phyloP scores from a whole-genome alignment of 2,329 filamentous ascomycete species.

The Salinomyces thailandicus region DNA sequence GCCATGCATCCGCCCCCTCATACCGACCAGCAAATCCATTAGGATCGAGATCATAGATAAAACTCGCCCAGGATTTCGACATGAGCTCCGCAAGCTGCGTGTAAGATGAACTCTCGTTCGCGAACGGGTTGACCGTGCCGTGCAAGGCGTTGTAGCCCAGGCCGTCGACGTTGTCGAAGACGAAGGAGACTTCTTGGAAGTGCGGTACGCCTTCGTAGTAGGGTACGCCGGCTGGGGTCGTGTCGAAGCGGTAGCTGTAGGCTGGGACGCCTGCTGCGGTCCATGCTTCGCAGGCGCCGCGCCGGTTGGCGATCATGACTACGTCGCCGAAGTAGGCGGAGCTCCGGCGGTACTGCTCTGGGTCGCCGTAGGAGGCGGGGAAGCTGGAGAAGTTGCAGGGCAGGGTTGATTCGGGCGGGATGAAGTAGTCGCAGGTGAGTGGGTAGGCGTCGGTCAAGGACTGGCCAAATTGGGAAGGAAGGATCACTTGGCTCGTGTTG shows the following conservation, averaged over 20 bases:
- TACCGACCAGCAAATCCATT: constrained; percentile 21
- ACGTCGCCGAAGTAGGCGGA: constrained; percentile 35
- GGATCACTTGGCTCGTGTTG: neutral
- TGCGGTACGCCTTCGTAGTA: constrained; percentile 40
- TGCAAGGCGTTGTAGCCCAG: constrained; percentile 29
- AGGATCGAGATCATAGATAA: constrained; percentile 34
- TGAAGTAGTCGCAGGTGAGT: constrained; percentile 33
- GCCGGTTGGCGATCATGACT: constrained; percentile 45
- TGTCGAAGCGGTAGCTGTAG: constrained; percentile 56
- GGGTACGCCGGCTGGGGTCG: constrained; percentile 37
- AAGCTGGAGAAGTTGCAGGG: constrained; percentile 28
- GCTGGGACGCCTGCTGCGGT: constrained; percentile 38
- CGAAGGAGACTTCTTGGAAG: constrained; percentile 39
- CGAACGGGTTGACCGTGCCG: constrained; percentile 25
- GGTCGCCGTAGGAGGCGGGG: constrained; percentile 21
- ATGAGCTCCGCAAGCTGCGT: constrained; percentile 33
- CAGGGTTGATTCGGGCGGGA: constrained; percentile 18
- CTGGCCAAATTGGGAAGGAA: constrained; percentile 27
- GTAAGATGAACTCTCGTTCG: constrained; percentile 28
- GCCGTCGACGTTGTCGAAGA: constrained; percentile 37
- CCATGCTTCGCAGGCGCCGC: constrained; percentile 44
- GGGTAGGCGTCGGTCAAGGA: constrained; percentile 40
- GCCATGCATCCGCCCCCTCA: constrained; percentile 26
- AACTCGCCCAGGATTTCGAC: constrained; percentile 36
- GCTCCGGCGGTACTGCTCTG: constrained; percentile 39